phyloP scores from a whole-genome alignment of 306 rosid genomes.

The Vigna angularis region DNA sequence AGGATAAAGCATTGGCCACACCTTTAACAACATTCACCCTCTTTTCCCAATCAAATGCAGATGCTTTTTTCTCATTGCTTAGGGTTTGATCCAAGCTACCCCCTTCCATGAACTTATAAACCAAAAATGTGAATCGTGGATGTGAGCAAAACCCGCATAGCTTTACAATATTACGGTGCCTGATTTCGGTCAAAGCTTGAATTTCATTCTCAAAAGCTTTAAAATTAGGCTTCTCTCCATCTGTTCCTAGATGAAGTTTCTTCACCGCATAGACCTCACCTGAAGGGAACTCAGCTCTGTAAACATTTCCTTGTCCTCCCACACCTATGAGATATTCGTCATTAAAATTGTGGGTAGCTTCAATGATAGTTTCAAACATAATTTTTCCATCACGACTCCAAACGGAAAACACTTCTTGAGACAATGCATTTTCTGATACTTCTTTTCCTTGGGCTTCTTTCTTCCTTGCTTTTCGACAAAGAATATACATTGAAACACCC shows the following conservation, averaged over 20 bases:
- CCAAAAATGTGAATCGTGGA: slow-evolving; percentile 41
- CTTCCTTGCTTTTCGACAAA: slow-evolving; percentile 8
- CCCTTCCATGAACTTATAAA: slow-evolving; percentile 35
- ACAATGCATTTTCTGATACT: no score
- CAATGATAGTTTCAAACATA: slow-evolving; percentile 34
- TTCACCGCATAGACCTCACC: slow-evolving; percentile 38
- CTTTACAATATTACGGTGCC: slow-evolving; percentile 40
- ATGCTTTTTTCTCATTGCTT: background rate
- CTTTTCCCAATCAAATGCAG: slow-evolving; percentile 38
- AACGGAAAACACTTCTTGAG: slow-evolving; percentile 31
- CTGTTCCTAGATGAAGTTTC: slow-evolving; percentile 26
- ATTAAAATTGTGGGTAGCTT: slow-evolving; percentile 39
- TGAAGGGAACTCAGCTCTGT: slow-evolving; percentile 29
- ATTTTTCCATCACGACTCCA: slow-evolving; percentile 42
- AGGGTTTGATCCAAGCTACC: slow-evolving; percentile 38
- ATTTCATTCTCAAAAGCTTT: slow-evolving; percentile 41
- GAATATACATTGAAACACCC: slow-evolving; percentile 30
- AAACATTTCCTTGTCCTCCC: slow-evolving; percentile 41
- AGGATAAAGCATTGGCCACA: slow-evolving; percentile 41
- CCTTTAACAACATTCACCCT: slow-evolving; percentile 41
- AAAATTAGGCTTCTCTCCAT: slow-evolving; percentile 11
- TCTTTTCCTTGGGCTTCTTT: background rate
- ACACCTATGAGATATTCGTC: slow-evolving; percentile 27
- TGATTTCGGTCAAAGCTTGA: slow-evolving; percentile 39
- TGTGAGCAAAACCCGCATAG: slow-evolving; percentile 41